A percentile compares a stretch with the other conserved stretches of the same genome.
Conservation (phyloP, 129 eudicot species). For the Solidago caesia region DNA sequence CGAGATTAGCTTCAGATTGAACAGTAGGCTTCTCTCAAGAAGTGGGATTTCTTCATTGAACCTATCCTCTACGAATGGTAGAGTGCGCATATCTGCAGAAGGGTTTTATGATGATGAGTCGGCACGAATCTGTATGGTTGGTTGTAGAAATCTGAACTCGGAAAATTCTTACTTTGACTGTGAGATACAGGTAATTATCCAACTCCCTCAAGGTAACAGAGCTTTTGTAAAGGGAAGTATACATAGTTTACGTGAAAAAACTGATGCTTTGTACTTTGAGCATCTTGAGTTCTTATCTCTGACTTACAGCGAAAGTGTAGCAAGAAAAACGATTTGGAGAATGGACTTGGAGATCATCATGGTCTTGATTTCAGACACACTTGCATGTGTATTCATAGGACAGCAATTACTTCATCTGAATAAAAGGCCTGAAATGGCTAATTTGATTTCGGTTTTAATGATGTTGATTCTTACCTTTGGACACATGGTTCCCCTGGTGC, state of each 20-base stretch:
- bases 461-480: conserved; percentile 60
- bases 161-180: conserved; percentile 42
- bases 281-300: conserved; percentile 31
- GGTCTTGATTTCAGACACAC: conserved; percentile 68
- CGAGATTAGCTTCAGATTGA: conserved; percentile 29
- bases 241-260: conserved; percentile 44
- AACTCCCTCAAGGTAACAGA: conserved; percentile 38
- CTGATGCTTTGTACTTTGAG: conserved; percentile 55
- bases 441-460: conserved; percentile 59
- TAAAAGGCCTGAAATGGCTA: conserved; percentile 38
- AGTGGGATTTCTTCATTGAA: conserved; percentile 25
- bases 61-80: conserved; percentile 16
- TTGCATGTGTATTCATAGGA: conserved; percentile 50
- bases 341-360: conserved; percentile 67
- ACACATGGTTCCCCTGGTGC: conserved; percentile 62
- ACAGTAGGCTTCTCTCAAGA: not conserved
- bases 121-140: conserved; percentile 68
- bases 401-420: conserved; percentile 53
- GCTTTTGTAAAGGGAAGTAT: conserved; percentile 53
- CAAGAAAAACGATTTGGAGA: conserved; percentile 51
- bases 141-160: conserved; percentile 47
- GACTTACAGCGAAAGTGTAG: conserved; percentile 22
- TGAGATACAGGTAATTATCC: conserved; percentile 54
- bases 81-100: conserved; percentile 53
- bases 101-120: conserved; percentile 63